These are phyloP conservation scores for Magnusiomyces paraingens DNA, from an alignment of 1,139 yeast species.

Conservation along the genomic window DNA sequence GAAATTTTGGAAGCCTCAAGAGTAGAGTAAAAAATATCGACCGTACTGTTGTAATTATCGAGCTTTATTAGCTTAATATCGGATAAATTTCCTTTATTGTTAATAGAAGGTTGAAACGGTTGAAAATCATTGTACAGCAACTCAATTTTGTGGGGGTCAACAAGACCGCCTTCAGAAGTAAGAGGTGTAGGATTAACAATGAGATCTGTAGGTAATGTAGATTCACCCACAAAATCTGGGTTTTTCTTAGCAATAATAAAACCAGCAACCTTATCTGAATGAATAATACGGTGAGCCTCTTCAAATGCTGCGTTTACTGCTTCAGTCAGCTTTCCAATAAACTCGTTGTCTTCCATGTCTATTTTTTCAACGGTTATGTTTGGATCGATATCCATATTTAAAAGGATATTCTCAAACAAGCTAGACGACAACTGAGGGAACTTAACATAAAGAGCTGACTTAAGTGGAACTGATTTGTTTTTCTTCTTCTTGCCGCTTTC, in stretches of 20 bases:
- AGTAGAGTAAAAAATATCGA: conserved; percentile 80
- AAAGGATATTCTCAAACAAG: conserved; percentile 54
- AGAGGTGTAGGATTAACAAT: conserved; percentile 20
- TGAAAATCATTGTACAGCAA: conserved; percentile 74
- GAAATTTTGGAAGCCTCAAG: conserved; percentile 77
- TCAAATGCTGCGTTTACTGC: conserved; percentile 48
- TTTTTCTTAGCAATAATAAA: conserved; percentile 61
- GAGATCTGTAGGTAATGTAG: conserved; percentile 21
- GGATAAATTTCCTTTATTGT: background rate
- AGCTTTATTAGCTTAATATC: conserved; percentile 32
- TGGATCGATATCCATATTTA: conserved; percentile 43
- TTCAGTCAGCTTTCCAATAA: conserved; percentile 32
- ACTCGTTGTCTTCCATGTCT: conserved; percentile 14
- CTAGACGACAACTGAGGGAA: conserved; percentile 76
- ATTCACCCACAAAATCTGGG: conserved; percentile 40
- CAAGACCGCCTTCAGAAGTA: conserved; percentile 21
- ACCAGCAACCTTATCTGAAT: conserved; percentile 43
- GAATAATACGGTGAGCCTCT: conserved; percentile 29
- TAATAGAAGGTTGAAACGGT: conserved; percentile 59
- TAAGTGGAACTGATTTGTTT: conserved; percentile 47
- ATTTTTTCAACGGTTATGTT: conserved; percentile 27
- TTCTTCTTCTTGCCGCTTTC: conserved; percentile 6
- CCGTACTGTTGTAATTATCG: conserved; percentile 67
- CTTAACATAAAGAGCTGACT: conserved; percentile 61
- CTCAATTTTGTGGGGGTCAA: conserved; percentile 36